A percentile compares a stretch with the other conserved stretches of the same genome.
Conservation (phyloP, 768 basidiomycete genomes). For the Nidularia sp. region DNA sequence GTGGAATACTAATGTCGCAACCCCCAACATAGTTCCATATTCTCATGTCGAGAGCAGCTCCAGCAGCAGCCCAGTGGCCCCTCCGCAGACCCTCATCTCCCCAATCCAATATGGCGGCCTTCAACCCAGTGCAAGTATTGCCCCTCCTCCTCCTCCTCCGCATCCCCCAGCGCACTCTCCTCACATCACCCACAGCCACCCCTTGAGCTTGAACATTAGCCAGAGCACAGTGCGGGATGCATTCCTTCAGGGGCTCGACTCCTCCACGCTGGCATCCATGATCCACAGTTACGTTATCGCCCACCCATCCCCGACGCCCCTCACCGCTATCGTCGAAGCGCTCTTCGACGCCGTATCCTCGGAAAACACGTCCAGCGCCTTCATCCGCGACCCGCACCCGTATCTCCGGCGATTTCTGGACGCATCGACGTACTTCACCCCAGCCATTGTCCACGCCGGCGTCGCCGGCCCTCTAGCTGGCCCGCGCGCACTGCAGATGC, state of each 20-base stretch:
- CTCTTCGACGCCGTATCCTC: constrained; percentile 51
- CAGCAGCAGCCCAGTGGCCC: constrained; percentile 24
- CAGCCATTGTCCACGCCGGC: constrained; percentile 47
- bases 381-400: constrained; percentile 31
- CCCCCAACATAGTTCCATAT: constrained; percentile 35
- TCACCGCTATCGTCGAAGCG: constrained; percentile 45
- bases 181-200: constrained; percentile 12
- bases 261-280: constrained; percentile 46
- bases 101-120: constrained; percentile 40
- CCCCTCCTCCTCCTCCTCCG: constrained; percentile 17
- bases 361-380: constrained; percentile 24
- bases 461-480: constrained; percentile 53
- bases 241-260: constrained; percentile 43
- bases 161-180: constrained; percentile 12
- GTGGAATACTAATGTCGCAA: constrained; percentile 29
- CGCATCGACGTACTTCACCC: constrained; percentile 47
- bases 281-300: constrained; percentile 45
- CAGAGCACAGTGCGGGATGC: constrained; percentile 38
- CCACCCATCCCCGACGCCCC: constrained; percentile 45
- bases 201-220: constrained; percentile 22
- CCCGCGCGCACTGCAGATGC: constrained; percentile 53
- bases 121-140: constrained; percentile 22
- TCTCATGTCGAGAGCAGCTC: constrained; percentile 29
- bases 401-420: constrained; percentile 50
- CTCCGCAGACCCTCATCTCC: constrained; percentile 22